These are phyloP conservation scores for Ophiostoma quercus DNA, from an alignment of 2,329 filamentous ascomycete genomes.

Conservation along the genomic window DNA sequence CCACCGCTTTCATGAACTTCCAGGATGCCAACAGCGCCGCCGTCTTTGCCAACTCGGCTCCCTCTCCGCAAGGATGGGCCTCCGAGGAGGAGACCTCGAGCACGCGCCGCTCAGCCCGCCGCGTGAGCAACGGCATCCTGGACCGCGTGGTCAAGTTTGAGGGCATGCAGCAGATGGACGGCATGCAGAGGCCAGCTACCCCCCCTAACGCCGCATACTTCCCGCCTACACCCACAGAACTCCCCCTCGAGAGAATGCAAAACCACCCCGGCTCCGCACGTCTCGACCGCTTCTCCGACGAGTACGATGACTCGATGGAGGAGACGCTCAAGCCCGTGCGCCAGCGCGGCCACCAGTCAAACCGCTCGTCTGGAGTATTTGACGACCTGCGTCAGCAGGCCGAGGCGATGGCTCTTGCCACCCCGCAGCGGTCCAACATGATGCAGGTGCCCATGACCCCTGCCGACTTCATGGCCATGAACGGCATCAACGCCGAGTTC, in stretches of 20 bases:
- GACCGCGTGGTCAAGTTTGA: constrained; percentile 58
- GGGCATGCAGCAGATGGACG: constrained; percentile 42
- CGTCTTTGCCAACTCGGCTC: constrained; percentile 30
- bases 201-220: constrained; percentile 56
- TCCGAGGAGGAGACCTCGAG: constrained; percentile 46
- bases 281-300: constrained; percentile 52
- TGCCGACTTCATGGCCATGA: constrained; percentile 50
- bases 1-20: constrained; percentile 46
- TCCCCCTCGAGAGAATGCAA: constrained; percentile 47
- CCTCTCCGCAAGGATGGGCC: constrained; percentile 43
- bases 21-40: constrained; percentile 34
- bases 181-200: constrained; percentile 52
- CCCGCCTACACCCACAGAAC: constrained; percentile 63
- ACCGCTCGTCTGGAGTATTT: constrained; percentile 49
- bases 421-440: constrained; percentile 50
- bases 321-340: constrained; percentile 57
- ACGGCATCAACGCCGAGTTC: constrained; percentile 35
- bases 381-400: constrained; percentile 54
- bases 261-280: constrained; percentile 37
- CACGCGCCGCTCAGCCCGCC: constrained; percentile 41
- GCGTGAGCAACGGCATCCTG: constrained; percentile 58
- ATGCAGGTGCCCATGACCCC: constrained; percentile 50
- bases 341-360: constrained; percentile 35
- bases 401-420: constrained; percentile 47
- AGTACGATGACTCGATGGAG: constrained; percentile 61